Evolutionary conservation across 129 eudicot species (phyloP), one percentile per base, ranked within the genome.

Genomic region (Arctium minus): DNA sequence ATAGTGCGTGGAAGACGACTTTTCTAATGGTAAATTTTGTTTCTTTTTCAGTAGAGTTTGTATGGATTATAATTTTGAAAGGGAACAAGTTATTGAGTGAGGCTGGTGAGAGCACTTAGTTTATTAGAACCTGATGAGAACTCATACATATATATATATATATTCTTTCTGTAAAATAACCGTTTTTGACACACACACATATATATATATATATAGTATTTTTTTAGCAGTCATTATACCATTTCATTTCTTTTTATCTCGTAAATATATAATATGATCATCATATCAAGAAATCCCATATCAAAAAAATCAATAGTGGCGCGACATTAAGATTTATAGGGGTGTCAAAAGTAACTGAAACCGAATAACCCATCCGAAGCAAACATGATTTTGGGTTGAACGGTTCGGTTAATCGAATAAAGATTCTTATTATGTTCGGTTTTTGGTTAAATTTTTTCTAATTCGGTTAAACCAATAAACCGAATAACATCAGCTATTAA

Each of bases 161-260:
- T 73, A 85, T 78, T 81, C 73, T 78, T 88, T 87, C 50, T 89
- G 96, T 92, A 87, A 60, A 76, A 83, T 79, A 86, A 80, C 60
- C 72, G 42, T 86, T 89, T 87, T 80, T 87, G 77, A 79, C 67
- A 72, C 44, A 70, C n/a, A n/a, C n/a, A n/a, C n/a, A n/a, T n/a
- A n/a, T n/a, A n/a, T n/a, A n/a, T 72, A 80, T 72, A 70, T 76
- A 76, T 72, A 65, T 89, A 79, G 88, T 68, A 77, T 53, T 22
- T 22, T 22, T 15, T 53, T 53, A 53, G 65, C 27, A 53, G 27
- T 53, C 65, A 53, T 7, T 53, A 53, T 53, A 7, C 2, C 18
- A 15, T 53, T 53, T 15, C 22, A 15, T 53, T 53, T 53, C 11
- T 9, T 53, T 53, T 53, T 15, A 53, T 53, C 27, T 53, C 50